phyloP scores from a whole-genome alignment of 2,329 filamentous ascomycete species.

The Penicillium griseofulvum region DNA sequence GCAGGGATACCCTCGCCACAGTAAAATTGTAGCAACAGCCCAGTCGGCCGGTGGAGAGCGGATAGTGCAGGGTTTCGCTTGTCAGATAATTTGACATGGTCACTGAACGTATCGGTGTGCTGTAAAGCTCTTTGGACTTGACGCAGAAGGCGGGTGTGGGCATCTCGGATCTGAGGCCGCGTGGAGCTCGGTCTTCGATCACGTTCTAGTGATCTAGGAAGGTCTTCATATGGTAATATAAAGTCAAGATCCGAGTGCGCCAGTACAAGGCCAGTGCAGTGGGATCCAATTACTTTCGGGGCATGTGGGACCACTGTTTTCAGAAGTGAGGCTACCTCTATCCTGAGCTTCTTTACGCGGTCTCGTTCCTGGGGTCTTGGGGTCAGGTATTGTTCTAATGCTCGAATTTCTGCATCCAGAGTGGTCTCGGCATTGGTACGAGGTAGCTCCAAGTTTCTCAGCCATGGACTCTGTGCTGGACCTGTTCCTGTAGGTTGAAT shows the following conservation, averaged over 20 bases:
- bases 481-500: conserved; percentile 17
- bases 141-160: conserved; percentile 24
- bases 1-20: conserved; percentile 41
- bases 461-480: conserved; percentile 34
- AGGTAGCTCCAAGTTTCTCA: conserved; percentile 23
- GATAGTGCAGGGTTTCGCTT: conserved; percentile 34
- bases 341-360: conserved; percentile 25
- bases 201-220: conserved; percentile 20
- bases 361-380: conserved; percentile 45
- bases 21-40: conserved; percentile 54
- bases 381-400: conserved; percentile 46
- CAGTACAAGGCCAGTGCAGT: conserved; percentile 51
- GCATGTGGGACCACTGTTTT: conserved; percentile 26
- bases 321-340: conserved; percentile 30
- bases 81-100: conserved; percentile 16
- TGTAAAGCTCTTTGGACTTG: conserved; percentile 24
- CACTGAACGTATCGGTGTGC: conserved; percentile 19
- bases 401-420: conserved; percentile 48
- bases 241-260: conserved; percentile 57
- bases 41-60: conserved; percentile 46
- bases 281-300: conserved; percentile 54
- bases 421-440: conserved; percentile 24
- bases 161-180: conserved; percentile 30
- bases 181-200: conserved; percentile 35
- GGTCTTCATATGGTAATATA: conserved; percentile 35